Conservation (phyloP, 805 yeast genomes). For the Ogataea philodendri region DNA sequence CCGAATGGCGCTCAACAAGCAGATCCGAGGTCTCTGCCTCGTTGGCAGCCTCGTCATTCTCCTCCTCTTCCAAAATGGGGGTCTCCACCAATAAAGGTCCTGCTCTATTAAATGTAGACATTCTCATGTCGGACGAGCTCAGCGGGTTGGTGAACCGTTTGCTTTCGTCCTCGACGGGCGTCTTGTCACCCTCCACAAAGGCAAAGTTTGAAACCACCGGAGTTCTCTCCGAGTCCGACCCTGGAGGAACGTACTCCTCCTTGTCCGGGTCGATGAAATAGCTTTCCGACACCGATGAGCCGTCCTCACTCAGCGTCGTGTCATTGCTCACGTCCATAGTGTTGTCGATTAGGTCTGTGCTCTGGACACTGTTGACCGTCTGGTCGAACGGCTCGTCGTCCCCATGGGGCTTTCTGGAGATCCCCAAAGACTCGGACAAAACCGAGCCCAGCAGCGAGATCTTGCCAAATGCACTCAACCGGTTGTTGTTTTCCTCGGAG, state of each 20-base stretch:
- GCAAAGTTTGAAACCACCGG: slow-evolving; percentile 11
- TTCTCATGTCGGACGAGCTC: slow-evolving; percentile 13
- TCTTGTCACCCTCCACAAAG: slow-evolving; percentile 22
- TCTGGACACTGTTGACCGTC: slow-evolving; percentile 15
- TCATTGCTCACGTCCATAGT: slow-evolving; percentile 6
- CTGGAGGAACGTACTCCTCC: slow-evolving; percentile 11
- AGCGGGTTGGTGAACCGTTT: slow-evolving; percentile 25
- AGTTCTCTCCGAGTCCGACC: slow-evolving; percentile 7
- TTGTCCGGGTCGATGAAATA: slow-evolving; percentile 24
- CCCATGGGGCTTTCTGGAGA: slow-evolving; percentile 6
- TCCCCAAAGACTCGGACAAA: slow-evolving; percentile 17
- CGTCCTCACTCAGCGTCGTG: slow-evolving; percentile 10
- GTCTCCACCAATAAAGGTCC: slow-evolving; percentile 19
- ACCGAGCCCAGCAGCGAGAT: slow-evolving; percentile 14
- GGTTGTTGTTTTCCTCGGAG: slow-evolving; percentile 1
- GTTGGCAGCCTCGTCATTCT: slow-evolving; percentile 9
- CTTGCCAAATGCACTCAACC: slow-evolving; percentile 4
- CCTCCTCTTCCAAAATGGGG: slow-evolving; percentile 27
- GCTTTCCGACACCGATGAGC: slow-evolving; percentile 27
- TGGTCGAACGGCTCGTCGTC: slow-evolving; percentile 15
- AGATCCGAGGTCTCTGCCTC: not conserved
- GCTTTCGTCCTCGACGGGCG: slow-evolving; percentile 21
- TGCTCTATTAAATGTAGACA: slow-evolving; percentile 18
- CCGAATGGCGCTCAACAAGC: not conserved
- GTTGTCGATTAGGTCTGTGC: slow-evolving; percentile 12